Base-by-base conservation (phyloP, 495 filamentous ascomycete species). In the Tuber calosporum region DNA sequence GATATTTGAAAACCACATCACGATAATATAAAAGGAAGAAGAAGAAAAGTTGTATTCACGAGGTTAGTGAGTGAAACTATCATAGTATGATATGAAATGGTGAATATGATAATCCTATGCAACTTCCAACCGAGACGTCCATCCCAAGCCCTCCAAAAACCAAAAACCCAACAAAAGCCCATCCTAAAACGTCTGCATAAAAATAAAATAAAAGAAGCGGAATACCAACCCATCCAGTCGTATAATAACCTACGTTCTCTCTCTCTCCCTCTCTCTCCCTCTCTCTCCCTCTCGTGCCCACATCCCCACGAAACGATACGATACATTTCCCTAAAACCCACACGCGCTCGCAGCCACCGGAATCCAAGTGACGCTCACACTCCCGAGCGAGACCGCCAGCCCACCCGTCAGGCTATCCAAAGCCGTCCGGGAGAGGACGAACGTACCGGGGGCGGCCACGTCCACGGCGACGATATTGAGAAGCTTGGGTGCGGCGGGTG, bases 391-490 rank as follows among this genome's bases (percentile, higher is more conserved):
- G 20, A 78, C 82, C 0, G 88, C 90, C 69, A 86, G 83, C 0
- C 83, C 83, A 67, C 85, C 84, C 20, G 92, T 94, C 73, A 94
- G 83, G 1, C 81, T 77, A 81, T 93, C 85, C 88, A 94, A 86
- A 36, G 90, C 91, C 40, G 78, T 73, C 68, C 62, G 62, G 4
- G 76, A 79, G 68, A 89, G 81, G 4, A 85, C 89, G 69, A 94
- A 86, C 53, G 53, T 62, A 4, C 89, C 90, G 34, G 73, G 30
- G 0, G 75, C 83, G 15, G 88, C 85, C 70, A 88, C 84, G 83
- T 94, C 92, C 73, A 94, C 84, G 37, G 87, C 92, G 17, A 88
- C 83, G 13, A 94, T 82, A 78, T 89, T 86, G 83, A 94, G 86
- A 8, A 70, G 70, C 30, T 85, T 88, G 71, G 84, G 83, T 77